Evolutionary conservation across 805 yeast species (phyloP), one percentile per base, ranked within the genome.

Genomic region (Candida ipomoeae): DNA sequence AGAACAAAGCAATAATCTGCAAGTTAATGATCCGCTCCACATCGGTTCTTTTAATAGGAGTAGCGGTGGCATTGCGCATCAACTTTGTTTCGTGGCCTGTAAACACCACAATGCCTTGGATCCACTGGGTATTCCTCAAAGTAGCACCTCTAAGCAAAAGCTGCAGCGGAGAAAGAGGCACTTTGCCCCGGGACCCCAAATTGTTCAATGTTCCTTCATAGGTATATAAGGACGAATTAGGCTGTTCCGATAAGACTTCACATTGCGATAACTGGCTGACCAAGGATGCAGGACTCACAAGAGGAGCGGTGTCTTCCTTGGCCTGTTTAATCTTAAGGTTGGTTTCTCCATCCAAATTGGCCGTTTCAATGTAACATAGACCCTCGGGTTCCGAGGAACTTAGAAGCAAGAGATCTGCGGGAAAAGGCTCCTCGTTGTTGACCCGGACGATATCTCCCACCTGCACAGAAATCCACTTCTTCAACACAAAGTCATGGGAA

Each of bases 381-480:
- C 99, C 99, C 68, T 92, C 98, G 0, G 99, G 99, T 67, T 94
- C 99, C 0, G 98, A 92, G 0, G 97, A 89, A 21, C 94, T 83
- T 33, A 94, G 65, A 15, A 95, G 68, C 15, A 92, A 75, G 49
- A 94, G 62, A 71, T 94, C 99, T 0, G 99, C 98, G 0, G 99
- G 99, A 50, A 94, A 80, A 0, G 96, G 85, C 55, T 92, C 95
- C 61, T 89, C 97, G 40, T 89, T 87, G 50, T 78, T 80, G 4
- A 95, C 90, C 52, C 81, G 80, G 2, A 94, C 87, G 10, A 94
- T 82, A 62, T 94, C 98, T 41, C 99, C 99, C 1, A 92, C 97
- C 40, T 81, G 73, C 20, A 94, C 87, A 51, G 88, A 82, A 54
- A 89, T 82, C 99, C 99, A 94, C 62, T 81, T 82, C 56, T 79